Percentiles rank a stretch among this genome's conserved stretches.
Conservation (phyloP, 768 basidiomycete species). For the Macrolepiota fuliginosa region DNA sequence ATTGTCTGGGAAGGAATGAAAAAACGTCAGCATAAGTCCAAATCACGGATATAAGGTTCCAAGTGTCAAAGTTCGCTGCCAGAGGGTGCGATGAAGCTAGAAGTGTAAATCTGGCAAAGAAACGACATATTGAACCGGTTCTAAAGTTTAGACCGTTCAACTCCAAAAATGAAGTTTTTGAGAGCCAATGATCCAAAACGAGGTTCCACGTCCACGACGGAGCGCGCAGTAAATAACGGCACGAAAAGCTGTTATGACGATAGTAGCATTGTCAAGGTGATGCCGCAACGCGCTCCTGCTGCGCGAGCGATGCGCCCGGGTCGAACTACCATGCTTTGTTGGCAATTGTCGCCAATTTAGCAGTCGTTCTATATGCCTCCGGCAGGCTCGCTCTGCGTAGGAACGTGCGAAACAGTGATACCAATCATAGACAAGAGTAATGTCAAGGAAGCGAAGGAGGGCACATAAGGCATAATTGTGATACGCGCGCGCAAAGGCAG, state of each 20-base stretch:
- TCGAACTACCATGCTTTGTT: too few relatives aligned
- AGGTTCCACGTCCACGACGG: neutral
- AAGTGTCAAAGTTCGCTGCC: neutral
- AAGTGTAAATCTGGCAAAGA: neutral
- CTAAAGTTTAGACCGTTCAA: neutral
- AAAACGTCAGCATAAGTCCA: neutral
- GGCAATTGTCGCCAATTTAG: too few relatives aligned
- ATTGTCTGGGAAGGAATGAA: slow-evolving; percentile 17
- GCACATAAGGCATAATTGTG: neutral
- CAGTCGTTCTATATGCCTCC: too few relatives aligned
- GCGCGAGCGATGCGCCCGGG: too few relatives aligned
- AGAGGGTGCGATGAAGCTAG: neutral
- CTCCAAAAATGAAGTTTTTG: neutral
- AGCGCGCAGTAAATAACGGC: neutral
- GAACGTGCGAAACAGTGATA: neutral
- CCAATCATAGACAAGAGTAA: neutral
- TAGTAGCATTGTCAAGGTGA: neutral
- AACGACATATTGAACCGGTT: neutral
- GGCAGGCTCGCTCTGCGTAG: too few relatives aligned
- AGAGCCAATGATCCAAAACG: neutral
- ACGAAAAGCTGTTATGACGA: neutral
- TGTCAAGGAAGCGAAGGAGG: neutral
- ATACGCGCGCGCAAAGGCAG: neutral
- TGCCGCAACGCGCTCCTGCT: too few relatives aligned
- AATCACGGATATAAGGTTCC: neutral